Percentiles rank a stretch among this genome's conserved stretches.
Evolutionary conservation across 192 early-diverging fungal species (phyloP).

Genomic region (Coemansia sp.): DNA sequence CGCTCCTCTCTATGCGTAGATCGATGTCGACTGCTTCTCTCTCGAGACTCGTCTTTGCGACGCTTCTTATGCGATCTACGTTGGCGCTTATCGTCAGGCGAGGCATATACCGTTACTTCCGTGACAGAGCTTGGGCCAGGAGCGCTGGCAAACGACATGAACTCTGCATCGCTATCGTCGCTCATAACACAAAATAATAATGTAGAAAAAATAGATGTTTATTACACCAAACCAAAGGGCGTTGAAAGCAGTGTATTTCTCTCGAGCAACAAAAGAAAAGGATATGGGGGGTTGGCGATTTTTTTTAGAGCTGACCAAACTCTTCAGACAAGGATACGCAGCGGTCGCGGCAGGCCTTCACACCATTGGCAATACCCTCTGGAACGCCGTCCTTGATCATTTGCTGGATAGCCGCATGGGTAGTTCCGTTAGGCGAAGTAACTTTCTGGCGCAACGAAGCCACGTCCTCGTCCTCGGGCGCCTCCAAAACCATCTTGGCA

Average conservation of each 20-base stretch:
- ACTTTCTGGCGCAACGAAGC: constrained; percentile 83
- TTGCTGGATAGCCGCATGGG: constrained; percentile 81
- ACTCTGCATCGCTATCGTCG: constrained; percentile 25
- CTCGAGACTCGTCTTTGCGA: constrained; percentile 3
- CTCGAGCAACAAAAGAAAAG: neutral
- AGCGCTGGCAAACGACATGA: constrained; percentile 33
- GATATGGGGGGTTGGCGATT: neutral
- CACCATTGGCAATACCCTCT: constrained; percentile 28
- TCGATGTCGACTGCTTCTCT: neutral
- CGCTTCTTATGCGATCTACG: neutral
- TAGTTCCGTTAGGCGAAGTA: constrained; percentile 90
- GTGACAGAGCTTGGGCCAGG: neutral
- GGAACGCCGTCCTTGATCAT: constrained; percentile 60
- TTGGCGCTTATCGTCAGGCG: neutral
- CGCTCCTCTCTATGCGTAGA: constrained; percentile 1
- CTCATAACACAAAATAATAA: neutral
- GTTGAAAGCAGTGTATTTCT: neutral
- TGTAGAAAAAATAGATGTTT: neutral
- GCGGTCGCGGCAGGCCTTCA: constrained; percentile 31
- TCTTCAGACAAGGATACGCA: constrained; percentile 33
- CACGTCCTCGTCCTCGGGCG: constrained; percentile 61
- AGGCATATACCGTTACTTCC: neutral
- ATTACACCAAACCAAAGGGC: neutral
- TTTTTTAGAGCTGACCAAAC: constrained; percentile 45
- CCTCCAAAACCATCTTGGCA: constrained; percentile 72